Evolutionary conservation across 2,329 filamentous ascomycete genomes (phyloP).

Genomic region (Mycosphaerelloides madeirae): DNA sequence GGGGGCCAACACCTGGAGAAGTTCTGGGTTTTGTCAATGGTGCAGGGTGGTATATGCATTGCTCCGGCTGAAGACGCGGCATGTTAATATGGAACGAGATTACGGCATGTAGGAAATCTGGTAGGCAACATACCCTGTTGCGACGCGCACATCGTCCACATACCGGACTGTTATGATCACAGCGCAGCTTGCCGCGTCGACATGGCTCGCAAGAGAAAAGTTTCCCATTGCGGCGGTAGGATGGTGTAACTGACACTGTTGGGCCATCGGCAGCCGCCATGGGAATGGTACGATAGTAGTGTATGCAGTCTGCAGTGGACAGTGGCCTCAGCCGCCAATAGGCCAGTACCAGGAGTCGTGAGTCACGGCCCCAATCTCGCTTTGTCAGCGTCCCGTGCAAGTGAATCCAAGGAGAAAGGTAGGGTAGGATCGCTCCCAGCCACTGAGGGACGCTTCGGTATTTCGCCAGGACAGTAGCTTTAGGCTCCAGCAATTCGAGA

Average conservation of each 20-base stretch:
- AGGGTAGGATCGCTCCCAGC: too few relatives aligned
- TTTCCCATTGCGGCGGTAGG: conserved; percentile 32
- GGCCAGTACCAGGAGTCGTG: too few relatives aligned
- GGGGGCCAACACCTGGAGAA: conserved; percentile 12
- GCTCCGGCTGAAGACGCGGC: conserved; percentile 13
- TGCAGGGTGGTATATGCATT: conserved; percentile 35
- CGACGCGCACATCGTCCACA: conserved; percentile 32
- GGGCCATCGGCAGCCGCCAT: conserved; percentile 1
- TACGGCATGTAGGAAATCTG: not conserved
- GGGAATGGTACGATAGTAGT: too few relatives aligned
- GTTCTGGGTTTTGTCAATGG: conserved; percentile 26
- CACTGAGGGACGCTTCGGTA: too few relatives aligned
- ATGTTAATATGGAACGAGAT: not conserved
- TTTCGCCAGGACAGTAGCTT: too few relatives aligned
- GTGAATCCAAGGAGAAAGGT: too few relatives aligned
- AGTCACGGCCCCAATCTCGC: too few relatives aligned
- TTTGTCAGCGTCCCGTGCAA: too few relatives aligned
- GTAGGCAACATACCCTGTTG: conserved; percentile 10
- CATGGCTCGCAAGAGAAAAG: conserved; percentile 34
- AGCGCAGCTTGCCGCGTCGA: conserved; percentile 32
- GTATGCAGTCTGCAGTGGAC: too few relatives aligned
- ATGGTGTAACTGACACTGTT: conserved; percentile 12
- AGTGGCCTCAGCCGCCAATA: too few relatives aligned
- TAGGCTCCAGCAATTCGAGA: too few relatives aligned
- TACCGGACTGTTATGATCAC: conserved; percentile 30